These are phyloP conservation scores for Boletus rex-veris DNA, from an alignment of 768 basidiomycete genomes.

Conservation along the genomic window DNA sequence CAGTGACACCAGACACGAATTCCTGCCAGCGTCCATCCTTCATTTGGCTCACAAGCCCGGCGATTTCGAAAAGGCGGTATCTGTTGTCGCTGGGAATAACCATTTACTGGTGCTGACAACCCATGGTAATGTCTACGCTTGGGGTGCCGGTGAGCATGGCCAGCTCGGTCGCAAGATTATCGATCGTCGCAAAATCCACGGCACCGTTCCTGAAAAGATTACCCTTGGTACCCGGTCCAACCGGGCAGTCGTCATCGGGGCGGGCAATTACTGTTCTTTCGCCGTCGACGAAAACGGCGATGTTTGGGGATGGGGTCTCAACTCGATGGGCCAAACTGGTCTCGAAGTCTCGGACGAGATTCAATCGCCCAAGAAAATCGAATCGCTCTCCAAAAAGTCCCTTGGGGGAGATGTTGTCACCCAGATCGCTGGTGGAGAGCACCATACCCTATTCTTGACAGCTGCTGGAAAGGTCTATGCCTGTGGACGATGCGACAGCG, in stretches of 20 bases:
- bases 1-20: constrained; percentile 62
- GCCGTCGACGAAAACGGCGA: constrained; percentile 80
- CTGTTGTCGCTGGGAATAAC: constrained; percentile 80
- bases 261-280: constrained; percentile 86
- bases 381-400: constrained; percentile 55
- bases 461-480: constrained; percentile 80
- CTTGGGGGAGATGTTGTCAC: constrained; percentile 60
- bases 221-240: constrained; percentile 65
- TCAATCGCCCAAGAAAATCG: constrained; percentile 61
- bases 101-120: constrained; percentile 88
- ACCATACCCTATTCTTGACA: constrained; percentile 89
- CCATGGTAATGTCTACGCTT: constrained; percentile 81
- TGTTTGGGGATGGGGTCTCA: constrained; percentile 96
- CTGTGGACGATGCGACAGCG: constrained; percentile 79
- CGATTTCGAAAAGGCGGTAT: constrained; percentile 65
- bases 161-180: constrained; percentile 90
- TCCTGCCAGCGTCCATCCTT: constrained; percentile 57
- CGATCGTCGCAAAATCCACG: constrained; percentile 84
- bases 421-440: constrained; percentile 79
- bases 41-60: constrained; percentile 58
- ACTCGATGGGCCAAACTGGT: constrained; percentile 83
- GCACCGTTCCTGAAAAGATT: constrained; percentile 84
- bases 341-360: constrained; percentile 53
- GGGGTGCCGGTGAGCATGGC: constrained; percentile 88
- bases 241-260: constrained; percentile 67